phyloP scores from a whole-genome alignment of 73 alveolate species.

The Paramecium tetraurelia region DNA sequence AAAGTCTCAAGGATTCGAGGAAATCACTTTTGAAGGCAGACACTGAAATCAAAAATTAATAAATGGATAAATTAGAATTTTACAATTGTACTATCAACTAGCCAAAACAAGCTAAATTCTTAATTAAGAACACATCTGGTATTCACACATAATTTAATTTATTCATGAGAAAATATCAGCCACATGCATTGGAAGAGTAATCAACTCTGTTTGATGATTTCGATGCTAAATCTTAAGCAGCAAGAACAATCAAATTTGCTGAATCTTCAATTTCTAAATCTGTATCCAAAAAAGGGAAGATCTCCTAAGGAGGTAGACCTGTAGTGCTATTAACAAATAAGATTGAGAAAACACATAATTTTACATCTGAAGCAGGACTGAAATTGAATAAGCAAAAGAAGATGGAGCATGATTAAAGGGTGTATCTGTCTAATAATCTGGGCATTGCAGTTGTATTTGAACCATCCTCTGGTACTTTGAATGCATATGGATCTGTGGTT shows the following conservation, averaged over 20 bases:
- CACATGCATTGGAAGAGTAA: conserved; percentile 46
- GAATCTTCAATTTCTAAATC: conserved; percentile 52
- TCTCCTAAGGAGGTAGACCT: conserved; percentile 54
- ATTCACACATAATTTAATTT: conserved; percentile 65
- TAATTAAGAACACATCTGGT: conserved; percentile 79
- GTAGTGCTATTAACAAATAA: conserved; percentile 57
- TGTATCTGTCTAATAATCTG: conserved; percentile 40
- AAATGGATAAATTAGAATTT: conserved; percentile 68
- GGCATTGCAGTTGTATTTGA: conserved; percentile 62
- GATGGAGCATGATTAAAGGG: conserved; percentile 57
- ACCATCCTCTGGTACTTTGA: conserved; percentile 50
- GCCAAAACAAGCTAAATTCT: conserved; percentile 75
- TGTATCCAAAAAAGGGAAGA: conserved; percentile 45
- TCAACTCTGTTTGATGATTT: conserved; percentile 3
- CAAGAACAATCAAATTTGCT: conserved; percentile 53
- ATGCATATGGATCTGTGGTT: conserved; percentile 55
- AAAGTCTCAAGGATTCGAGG: conserved; percentile 38
- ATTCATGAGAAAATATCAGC: conserved; percentile 47
- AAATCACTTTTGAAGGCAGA: conserved; percentile 44
- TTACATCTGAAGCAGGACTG: conserved; percentile 49
- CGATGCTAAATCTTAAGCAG: conserved; percentile 44
- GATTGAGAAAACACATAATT: conserved; percentile 59
- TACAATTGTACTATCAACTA: conserved; percentile 74
- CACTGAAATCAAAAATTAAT: conserved; percentile 57
- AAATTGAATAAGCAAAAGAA: conserved; percentile 28